These are phyloP conservation scores for Emmonsia crescens DNA, from an alignment of 2,329 filamentous ascomycete genomes.

Conservation along the genomic window DNA sequence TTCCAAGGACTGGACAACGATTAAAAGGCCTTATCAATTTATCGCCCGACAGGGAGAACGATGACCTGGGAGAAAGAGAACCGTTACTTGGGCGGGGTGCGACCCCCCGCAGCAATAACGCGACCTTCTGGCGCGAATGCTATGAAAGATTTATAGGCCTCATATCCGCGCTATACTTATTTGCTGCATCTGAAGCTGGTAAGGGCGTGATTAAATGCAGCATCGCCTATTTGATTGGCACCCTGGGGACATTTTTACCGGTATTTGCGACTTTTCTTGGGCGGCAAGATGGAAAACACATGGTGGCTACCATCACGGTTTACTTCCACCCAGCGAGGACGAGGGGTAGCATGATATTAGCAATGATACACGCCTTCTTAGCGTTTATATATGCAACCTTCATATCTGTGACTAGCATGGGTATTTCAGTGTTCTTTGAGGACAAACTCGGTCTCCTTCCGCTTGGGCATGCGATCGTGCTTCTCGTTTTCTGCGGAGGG, in stretches of 20 bases:
- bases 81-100: conserved; percentile 22
- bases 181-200: conserved; percentile 60
- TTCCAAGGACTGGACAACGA: conserved; percentile 76
- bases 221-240: conserved; percentile 76
- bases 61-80: conserved; percentile 28
- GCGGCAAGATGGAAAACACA: conserved; percentile 80
- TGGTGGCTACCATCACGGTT: conserved; percentile 85
- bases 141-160: conserved; percentile 24
- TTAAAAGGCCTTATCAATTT: conserved; percentile 69
- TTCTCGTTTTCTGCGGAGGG: conserved; percentile 74
- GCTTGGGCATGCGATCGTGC: conserved; percentile 66
- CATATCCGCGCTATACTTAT: conserved; percentile 41
- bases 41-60: conserved; percentile 52
- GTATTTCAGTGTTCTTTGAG: conserved; percentile 69
- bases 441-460: conserved; percentile 53
- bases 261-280: conserved; percentile 64
- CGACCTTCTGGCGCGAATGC: conserved; percentile 14
- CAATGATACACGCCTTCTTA: conserved; percentile 61
- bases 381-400: conserved; percentile 70
- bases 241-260: conserved; percentile 72
- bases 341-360: conserved; percentile 81
- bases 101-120: background rate
- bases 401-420: conserved; percentile 76
- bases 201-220: conserved; percentile 83
- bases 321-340: conserved; percentile 89